Evolutionary conservation across 768 basidiomycete species (phyloP).

Genomic region (Boletus sp.): DNA sequence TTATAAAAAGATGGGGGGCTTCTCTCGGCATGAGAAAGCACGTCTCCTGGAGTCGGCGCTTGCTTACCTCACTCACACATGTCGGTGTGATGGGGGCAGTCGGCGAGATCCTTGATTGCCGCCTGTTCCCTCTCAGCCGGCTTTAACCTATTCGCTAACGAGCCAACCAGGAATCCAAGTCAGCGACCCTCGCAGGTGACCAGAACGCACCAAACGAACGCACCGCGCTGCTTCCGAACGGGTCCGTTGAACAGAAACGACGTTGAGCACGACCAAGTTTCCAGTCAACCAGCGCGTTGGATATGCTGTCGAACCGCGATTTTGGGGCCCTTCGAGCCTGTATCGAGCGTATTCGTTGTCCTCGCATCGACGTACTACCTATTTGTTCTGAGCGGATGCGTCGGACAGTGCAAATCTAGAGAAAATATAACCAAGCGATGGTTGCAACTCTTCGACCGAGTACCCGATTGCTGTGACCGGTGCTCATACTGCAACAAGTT

Average conservation of each 20-base stretch:
- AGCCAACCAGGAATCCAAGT: conserved; percentile 25
- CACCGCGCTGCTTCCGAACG: conserved; percentile 29
- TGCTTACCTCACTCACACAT: neutral
- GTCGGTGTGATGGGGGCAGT: conserved; percentile 83
- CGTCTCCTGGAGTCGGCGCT: no score
- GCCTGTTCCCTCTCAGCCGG: conserved; percentile 56
- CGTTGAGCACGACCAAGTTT: conserved; percentile 4
- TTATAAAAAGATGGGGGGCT: no score
- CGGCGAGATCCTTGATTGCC: conserved; percentile 59
- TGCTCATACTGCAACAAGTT: no score
- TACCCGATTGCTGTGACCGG: no score
- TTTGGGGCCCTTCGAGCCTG: conserved; percentile 68
- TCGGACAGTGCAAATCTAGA: conserved; percentile 36
- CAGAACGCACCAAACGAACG: conserved; percentile 27
- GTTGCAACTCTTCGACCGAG: no score
- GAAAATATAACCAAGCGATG: no score
- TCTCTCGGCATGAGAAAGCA: neutral
- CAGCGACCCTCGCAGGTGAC: neutral
- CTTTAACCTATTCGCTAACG: conserved; percentile 59
- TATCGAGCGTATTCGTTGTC: conserved; percentile 46
- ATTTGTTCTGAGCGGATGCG: neutral
- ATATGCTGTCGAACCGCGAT: conserved; percentile 50
- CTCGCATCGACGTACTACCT: neutral
- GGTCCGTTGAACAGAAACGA: conserved; percentile 12
- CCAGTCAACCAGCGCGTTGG: no score